phyloP scores from a whole-genome alignment of 139 green algal species.

The Coccomyxa sp. region DNA sequence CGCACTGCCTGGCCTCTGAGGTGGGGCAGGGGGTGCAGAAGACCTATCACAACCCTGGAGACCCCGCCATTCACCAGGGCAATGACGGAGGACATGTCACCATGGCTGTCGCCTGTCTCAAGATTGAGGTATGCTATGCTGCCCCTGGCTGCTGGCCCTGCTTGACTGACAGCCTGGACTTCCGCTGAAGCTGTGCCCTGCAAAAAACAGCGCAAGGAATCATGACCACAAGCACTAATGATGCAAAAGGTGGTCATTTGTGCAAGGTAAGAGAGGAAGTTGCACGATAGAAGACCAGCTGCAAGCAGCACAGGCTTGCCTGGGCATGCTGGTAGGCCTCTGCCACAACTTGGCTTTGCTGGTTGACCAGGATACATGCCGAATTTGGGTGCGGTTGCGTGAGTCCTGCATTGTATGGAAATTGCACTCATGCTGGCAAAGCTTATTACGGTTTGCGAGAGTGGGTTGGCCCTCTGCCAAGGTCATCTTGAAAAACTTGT shows the following conservation, averaged over 20 bases:
- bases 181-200: constrained; percentile 71
- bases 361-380: constrained; percentile 63
- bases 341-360: constrained; percentile 34
- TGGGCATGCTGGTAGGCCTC: constrained; percentile 63
- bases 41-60: constrained; percentile 84
- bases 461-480: no score
- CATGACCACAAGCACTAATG: neutral
- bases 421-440: no score
- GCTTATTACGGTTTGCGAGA: no score
- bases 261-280: neutral
- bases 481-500: no score
- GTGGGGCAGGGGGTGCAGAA: constrained; percentile 82
- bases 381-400: constrained; percentile 80
- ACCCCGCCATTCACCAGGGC: constrained; percentile 59
- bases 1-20: constrained; percentile 55
- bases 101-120: constrained; percentile 85
- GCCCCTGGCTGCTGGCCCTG: constrained; percentile 29
- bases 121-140: constrained; percentile 92
- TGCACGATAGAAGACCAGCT: neutral
- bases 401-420: constrained; percentile 10
- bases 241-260: neutral
- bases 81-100: constrained; percentile 60
- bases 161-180: constrained; percentile 43
- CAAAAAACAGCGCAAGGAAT: constrained; percentile 1
- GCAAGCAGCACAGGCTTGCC: constrained; percentile 21